A percentile compares a stretch with the other conserved stretches of the same genome.
Evolutionary conservation across 192 early-diverging fungal species (phyloP).

Genomic region (Backusella tuberculispora): DNA sequence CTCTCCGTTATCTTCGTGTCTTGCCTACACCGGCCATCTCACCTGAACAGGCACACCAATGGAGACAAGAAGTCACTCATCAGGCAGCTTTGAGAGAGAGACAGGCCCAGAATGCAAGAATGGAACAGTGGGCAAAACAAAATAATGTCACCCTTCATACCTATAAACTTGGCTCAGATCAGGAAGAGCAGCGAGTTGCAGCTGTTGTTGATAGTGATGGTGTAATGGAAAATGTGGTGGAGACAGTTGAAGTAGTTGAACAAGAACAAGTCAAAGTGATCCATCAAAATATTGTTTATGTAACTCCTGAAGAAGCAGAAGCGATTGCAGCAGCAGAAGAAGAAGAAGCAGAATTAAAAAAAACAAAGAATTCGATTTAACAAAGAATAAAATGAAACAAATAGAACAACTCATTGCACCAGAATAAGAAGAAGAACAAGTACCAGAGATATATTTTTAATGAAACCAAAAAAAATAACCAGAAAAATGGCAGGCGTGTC

Average conservation of each 20-base stretch:
- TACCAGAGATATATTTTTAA: neutral
- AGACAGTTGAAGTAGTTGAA: neutral
- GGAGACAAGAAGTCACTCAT: neutral
- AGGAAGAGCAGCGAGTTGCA: neutral
- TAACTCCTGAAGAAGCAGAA: neutral
- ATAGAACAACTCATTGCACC: neutral
- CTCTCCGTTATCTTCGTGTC: conserved; percentile 16
- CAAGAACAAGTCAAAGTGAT: neutral
- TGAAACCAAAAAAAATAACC: neutral
- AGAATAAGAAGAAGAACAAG: neutral
- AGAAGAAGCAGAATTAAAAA: too few species aligned
- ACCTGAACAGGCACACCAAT: neutral
- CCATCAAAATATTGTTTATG: neutral
- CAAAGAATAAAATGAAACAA: neutral
- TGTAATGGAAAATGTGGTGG: neutral
- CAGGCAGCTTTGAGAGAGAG: neutral
- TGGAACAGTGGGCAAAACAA: neutral
- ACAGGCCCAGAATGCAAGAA: neutral
- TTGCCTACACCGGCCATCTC: neutral
- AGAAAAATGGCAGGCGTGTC: neutral
- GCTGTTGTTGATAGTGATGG: neutral
- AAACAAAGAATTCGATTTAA: neutral
- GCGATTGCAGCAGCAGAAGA: too few species aligned
- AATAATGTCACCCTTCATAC: neutral
- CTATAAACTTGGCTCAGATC: neutral